Evolutionary conservation across 2,329 filamentous ascomycete species (phyloP).

Genomic region (Aaosphaeria pasadenensis): DNA sequence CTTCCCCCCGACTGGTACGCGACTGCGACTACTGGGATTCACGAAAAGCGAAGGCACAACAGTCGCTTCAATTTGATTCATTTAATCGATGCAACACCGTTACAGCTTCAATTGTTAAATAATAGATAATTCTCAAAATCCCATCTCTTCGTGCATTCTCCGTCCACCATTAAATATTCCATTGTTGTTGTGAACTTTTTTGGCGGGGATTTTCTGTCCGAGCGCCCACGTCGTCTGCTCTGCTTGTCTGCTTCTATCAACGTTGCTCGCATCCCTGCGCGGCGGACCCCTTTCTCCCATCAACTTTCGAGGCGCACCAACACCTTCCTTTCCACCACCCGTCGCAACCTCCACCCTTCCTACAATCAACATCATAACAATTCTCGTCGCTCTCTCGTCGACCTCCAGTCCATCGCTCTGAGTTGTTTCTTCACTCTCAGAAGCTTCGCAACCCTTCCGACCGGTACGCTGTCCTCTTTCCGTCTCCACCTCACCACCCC

Average conservation of each 20-base stretch:
- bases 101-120: constrained; percentile 4
- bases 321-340: constrained; percentile 30
- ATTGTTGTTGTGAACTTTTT: not conserved
- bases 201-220: constrained; percentile 27
- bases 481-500: constrained; percentile 24
- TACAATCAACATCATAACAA: constrained; percentile 21
- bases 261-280: constrained; percentile 26
- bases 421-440: constrained; percentile 30
- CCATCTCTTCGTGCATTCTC: not conserved
- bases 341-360: constrained; percentile 27
- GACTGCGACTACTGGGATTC: too few relatives aligned
- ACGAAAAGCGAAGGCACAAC: too few relatives aligned
- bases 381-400: constrained; percentile 3
- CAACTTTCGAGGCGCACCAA: constrained; percentile 27
- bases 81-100: constrained; percentile 2
- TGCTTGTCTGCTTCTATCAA: too few relatives aligned
- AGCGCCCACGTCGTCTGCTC: constrained; percentile 26
- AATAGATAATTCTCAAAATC: not conserved
- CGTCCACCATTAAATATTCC: not conserved
- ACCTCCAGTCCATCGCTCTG: constrained; percentile 16
- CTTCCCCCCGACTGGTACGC: too few relatives aligned
- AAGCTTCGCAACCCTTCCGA: constrained; percentile 29
- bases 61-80: not conserved
- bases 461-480: constrained; percentile 30
- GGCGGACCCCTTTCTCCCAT: constrained; percentile 35